These are phyloP conservation scores for Claviceps sorghi DNA, from an alignment of 2,329 filamentous ascomycete genomes.

Conservation along the genomic window DNA sequence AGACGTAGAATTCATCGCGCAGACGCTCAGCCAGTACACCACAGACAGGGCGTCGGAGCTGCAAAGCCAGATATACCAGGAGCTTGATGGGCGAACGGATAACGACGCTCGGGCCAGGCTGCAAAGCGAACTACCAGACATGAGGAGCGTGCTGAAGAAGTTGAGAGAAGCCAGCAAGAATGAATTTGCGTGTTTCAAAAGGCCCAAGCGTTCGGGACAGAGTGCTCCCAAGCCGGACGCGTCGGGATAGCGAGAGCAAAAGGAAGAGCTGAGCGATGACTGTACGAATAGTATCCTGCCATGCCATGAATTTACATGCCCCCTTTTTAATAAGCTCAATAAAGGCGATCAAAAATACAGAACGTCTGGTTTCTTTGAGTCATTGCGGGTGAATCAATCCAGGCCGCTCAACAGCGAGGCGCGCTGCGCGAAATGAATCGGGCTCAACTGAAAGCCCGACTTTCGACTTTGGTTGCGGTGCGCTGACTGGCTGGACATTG, in stretches of 20 bases:
- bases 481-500: too few relatives aligned
- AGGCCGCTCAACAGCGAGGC: too few relatives aligned
- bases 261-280: background rate
- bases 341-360: too few relatives aligned
- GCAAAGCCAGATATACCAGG: conserved; percentile 83
- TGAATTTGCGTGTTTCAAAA: conserved; percentile 77
- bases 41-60: conserved; percentile 67
- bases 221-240: conserved; percentile 19
- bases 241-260: conserved; percentile 5
- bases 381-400: too few relatives aligned
- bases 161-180: conserved; percentile 68
- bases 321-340: background rate
- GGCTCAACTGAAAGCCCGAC: too few relatives aligned
- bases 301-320: background rate
- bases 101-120: conserved; percentile 66
- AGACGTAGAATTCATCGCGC: conserved; percentile 91
- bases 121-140: conserved; percentile 77
- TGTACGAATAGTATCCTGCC: background rate
- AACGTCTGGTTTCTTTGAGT: background rate
- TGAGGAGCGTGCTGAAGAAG: conserved; percentile 75
- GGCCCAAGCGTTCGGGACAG: conserved; percentile 34
- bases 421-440: too few relatives aligned
- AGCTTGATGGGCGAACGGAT: conserved; percentile 77
- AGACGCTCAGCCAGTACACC: conserved; percentile 81
- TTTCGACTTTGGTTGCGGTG: too few relatives aligned